Conservation (phyloP, 805 yeast genomes). For the Sugiyamaella smithiae region DNA sequence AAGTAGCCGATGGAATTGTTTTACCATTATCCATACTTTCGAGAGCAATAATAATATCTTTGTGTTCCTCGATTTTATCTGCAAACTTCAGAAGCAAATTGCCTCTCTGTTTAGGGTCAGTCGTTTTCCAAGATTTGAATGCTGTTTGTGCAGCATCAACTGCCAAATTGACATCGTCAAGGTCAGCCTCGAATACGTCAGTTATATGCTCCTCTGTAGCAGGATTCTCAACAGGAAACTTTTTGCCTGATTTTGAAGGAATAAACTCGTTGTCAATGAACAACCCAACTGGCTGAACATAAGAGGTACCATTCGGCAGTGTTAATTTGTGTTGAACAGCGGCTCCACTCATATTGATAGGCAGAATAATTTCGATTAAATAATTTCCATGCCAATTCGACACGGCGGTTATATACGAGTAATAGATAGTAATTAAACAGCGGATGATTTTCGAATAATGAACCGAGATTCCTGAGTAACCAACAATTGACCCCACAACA, state of each 20-base stretch:
- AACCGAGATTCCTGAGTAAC: too few species aligned
- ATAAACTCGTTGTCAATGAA: conserved; percentile 85
- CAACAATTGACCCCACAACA: too few species aligned
- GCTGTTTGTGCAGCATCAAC: conserved; percentile 81
- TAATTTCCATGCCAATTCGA: too few species aligned
- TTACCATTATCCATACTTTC: conserved; percentile 93
- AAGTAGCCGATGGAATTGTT: conserved; percentile 42
- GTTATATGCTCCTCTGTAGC: conserved; percentile 54
- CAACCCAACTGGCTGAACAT: conserved; percentile 81
- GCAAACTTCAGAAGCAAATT: conserved; percentile 66
- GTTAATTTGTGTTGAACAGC: too few species aligned
- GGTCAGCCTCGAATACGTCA: conserved; percentile 68
- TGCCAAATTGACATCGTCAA: conserved; percentile 73
- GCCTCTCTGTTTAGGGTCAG: conserved; percentile 67
- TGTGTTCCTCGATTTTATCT: conserved; percentile 68
- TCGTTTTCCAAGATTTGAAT: conserved; percentile 67
- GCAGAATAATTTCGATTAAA: too few species aligned
- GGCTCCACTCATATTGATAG: too few species aligned
- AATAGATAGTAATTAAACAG: too few species aligned
- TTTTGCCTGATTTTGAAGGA: conserved; percentile 50
- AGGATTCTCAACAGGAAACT: conserved; percentile 46
- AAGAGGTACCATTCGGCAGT: conserved; percentile 66
- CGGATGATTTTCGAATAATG: too few species aligned
- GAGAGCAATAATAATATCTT: conserved; percentile 71
- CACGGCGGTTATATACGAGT: too few species aligned